Base-by-base conservation (phyloP, 371 early-diverging fungal genomes). In the Nematocida displodere region DNA sequence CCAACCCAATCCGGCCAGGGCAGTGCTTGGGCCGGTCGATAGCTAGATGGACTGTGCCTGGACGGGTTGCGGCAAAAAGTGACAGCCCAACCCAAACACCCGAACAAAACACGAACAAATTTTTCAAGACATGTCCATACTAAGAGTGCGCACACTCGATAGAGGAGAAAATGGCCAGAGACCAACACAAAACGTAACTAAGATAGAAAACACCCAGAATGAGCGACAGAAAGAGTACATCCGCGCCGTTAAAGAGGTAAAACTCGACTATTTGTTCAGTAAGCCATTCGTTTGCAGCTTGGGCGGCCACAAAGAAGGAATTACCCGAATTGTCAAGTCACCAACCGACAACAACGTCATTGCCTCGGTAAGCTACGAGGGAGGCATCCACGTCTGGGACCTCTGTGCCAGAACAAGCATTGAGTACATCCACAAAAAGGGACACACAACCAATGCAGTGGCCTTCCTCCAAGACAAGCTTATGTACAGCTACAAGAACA, bases 241-340 rank as follows among this genome's bases (percentile, higher is more conserved):
- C 24, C 86, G 97, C 28, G 97, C 99, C 22, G 85, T 99, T 22
- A 94, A 94, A 78, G 88, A 93, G 3, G 88, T 88, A 40, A 99
- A 99, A 82, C 82, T 97, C 34, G 96, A 96, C 64, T 86, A 94
- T 33, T 83, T 99, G 87, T 91, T 97, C 82, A 91, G 97, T 63
- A 96, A 97, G 81, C 99, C 99, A 11, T 97, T 99, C 81, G 82
- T 97, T 15, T 91, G 86, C 1, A 87, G 92, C 1, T 81, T 97
- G 20, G 82, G 85, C 44, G 93, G 93, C 0, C 96, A 97, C 76
- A 86, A 89, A 52, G 97, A 97, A 71, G 97, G 97, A 64, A 93
- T 99, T 11, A 94, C 94, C 80, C 83, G 88, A 66, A 86, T 99
- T 86, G 66, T 54, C 13, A 54, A 40, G 34, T 76, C 46, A 4